Conservation (phyloP, 495 filamentous ascomycete genomes). For the Penicillium tannophilum region DNA sequence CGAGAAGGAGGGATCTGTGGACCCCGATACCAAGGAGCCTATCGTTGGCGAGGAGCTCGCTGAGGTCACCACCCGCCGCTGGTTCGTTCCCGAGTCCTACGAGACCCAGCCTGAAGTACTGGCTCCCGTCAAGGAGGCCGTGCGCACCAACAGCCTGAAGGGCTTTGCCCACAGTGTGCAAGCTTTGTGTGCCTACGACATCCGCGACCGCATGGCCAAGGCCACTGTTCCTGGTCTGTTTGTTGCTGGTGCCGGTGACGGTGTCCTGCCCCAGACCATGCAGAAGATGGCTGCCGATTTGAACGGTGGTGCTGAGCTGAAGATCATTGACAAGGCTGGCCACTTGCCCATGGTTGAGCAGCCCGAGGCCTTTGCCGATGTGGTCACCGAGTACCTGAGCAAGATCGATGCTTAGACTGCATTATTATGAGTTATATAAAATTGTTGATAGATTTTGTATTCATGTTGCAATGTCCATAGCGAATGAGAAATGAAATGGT, state of each 20-base stretch:
- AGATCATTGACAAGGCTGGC: constrained; percentile 64
- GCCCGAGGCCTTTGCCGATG: constrained; percentile 63
- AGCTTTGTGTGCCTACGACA: constrained; percentile 75
- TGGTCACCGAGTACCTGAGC: constrained; percentile 56
- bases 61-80: constrained; percentile 66
- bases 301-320: constrained; percentile 56
- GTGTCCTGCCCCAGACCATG: constrained; percentile 76
- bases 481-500: constrained; percentile 6
- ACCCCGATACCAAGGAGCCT: constrained; percentile 47
- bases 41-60: constrained; percentile 63
- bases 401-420: constrained; percentile 27
- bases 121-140: constrained; percentile 58
- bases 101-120: constrained; percentile 53
- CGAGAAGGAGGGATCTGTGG: constrained; percentile 53
- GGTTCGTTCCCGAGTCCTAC: constrained; percentile 69
- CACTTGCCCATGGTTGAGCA: constrained; percentile 86
- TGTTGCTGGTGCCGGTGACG: constrained; percentile 71
- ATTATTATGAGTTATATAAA: not conserved
- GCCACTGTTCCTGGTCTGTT: constrained; percentile 64
- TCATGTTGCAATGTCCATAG: constrained; percentile 2
- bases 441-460: not conserved
- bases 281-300: constrained; percentile 64
- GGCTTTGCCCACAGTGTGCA: constrained; percentile 71
- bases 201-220: constrained; percentile 61
- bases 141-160: constrained; percentile 62